Base-by-base conservation (phyloP, 352 stramenopile genomes). In the Globisporangium yorkense region DNA sequence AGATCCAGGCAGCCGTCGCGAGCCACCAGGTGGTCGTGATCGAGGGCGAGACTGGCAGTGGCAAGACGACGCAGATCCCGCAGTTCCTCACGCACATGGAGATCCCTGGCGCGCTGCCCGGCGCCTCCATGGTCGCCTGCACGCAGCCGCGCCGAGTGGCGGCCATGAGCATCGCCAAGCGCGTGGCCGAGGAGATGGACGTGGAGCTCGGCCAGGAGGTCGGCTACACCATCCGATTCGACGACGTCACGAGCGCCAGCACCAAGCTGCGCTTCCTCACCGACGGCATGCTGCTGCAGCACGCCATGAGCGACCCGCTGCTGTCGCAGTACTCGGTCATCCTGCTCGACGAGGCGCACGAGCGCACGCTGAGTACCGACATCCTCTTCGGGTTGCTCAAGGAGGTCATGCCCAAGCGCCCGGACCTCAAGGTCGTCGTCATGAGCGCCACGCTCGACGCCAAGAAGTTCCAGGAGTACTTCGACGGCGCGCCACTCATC, bases 151-250 rank as follows among this genome's bases (percentile, higher is more conserved):
- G 97, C 51, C 84, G 97, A 68, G 97, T 99, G 40, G 97, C 97
- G 2, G 97, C 97, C 18, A 99, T 98, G 69, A 97, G 82, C 65
- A 98, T 99, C 62, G 97, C 97, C 24, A 89, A 92, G 62, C 96
- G 97, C 65, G 97, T 99, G 10, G 92, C 97, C 0, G 96, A 99
- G 57, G 97, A 99, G 71, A 98, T 99, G 93, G 97, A 99, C 70
- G 97, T 99, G 6, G 71, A 88, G 54, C 75, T 99, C 18, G 97
- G 97, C 16, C 70, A 97, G 57, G 88, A 99, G 66, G 97, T 99
- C 3, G 97, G 97, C 18, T 99, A 99, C 72, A 99, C 95, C 12
- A 99, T 99, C 75, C 96, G 97, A 53, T 99, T 99, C 71, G 97
- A 99, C 64, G 97, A 99, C 73, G 77, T 96, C 46, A 98, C 77